Evolutionary conservation across 495 filamentous ascomycete species (phyloP), one percentile per base, ranked within the genome.

Genomic region (Halenospora varia): DNA sequence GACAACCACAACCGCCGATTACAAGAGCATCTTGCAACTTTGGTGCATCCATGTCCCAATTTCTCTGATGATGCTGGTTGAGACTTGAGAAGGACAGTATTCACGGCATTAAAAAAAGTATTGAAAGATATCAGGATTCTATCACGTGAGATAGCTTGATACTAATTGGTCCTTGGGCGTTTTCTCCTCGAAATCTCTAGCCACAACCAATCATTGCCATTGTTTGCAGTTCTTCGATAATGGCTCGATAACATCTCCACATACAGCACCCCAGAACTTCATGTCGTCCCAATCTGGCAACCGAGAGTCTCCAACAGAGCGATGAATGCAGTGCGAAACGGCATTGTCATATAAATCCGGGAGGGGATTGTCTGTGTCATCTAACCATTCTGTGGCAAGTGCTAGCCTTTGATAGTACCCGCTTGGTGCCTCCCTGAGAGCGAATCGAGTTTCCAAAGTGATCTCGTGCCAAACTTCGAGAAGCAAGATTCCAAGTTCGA

Each of bases 1-100:
- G 62, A 60, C 81, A 81, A 49, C 80, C 79, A 51, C 75, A 80
- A 45, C 80, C 77, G 26, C 79, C 79, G 15, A 70, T 70, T n/a
- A 82, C 68, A 19, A 82, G 58, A 10, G 79, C 74, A 35, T n/a
- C n/a, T n/a, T n/a, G n/a, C n/a, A n/a, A n/a, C n/a, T n/a, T n/a
- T n/a, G n/a, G n/a, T n/a, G n/a, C n/a, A n/a, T n/a, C n/a, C n/a
- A n/a, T n/a, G n/a, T n/a, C n/a, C n/a, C n/a, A n/a, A n/a, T n/a
- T n/a, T n/a, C n/a, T n/a, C n/a, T n/a, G n/a, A n/a, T n/a, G n/a
- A n/a, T n/a, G n/a, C n/a, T n/a, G n/a, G n/a, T n/a, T n/a, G n/a
- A n/a, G n/a, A n/a, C n/a, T n/a, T n/a, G n/a, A n/a, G n/a, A n/a
- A n/a, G n/a, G n/a, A n/a, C n/a, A n/a, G n/a, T n/a, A n/a, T n/a